These are phyloP conservation scores for Mortierella hygrophila DNA, from an alignment of 192 early-diverging fungal species.

Conservation along the genomic window DNA sequence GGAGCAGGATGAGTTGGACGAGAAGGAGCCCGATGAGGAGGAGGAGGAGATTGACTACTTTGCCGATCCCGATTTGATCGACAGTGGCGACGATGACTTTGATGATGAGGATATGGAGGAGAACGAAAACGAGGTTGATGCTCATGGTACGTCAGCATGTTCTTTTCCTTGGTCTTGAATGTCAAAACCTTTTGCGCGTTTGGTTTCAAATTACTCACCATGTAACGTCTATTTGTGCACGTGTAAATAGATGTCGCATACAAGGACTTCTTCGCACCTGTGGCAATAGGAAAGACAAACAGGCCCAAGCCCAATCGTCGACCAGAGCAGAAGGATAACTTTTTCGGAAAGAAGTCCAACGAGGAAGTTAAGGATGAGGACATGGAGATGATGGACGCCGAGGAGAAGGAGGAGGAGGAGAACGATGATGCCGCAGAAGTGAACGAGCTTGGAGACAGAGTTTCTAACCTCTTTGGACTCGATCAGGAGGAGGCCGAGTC, in stretches of 20 bases:
- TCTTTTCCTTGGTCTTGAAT: background rate
- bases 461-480: conserved; percentile 68
- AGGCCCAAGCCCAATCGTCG: conserved; percentile 41
- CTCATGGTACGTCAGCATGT: conserved; percentile 64
- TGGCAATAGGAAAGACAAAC: conserved; percentile 60
- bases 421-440: conserved; percentile 53
- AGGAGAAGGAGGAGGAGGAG: conserved; percentile 62
- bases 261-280: conserved; percentile 88
- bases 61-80: conserved; percentile 57
- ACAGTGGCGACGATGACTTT: conserved; percentile 68
- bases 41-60: conserved; percentile 77
- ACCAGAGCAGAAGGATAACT: conserved; percentile 55
- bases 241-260: conserved; percentile 79
- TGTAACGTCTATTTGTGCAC: background rate
- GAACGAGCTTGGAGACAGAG: conserved; percentile 53
- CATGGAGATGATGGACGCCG: conserved; percentile 49
- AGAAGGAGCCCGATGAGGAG: conserved; percentile 58
- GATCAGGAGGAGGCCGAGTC: conserved; percentile 66
- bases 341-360: conserved; percentile 42
- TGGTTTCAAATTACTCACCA: background rate
- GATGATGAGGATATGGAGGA: conserved; percentile 77
- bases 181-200: background rate
- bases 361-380: conserved; percentile 61
- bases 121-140: conserved; percentile 70
- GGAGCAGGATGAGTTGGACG: conserved; percentile 64